Percentiles rank a stretch among this genome's conserved stretches.
phyloP scores from a whole-genome alignment of 2,329 filamentous ascomycete species.

The Stromatinia cepivora region DNA sequence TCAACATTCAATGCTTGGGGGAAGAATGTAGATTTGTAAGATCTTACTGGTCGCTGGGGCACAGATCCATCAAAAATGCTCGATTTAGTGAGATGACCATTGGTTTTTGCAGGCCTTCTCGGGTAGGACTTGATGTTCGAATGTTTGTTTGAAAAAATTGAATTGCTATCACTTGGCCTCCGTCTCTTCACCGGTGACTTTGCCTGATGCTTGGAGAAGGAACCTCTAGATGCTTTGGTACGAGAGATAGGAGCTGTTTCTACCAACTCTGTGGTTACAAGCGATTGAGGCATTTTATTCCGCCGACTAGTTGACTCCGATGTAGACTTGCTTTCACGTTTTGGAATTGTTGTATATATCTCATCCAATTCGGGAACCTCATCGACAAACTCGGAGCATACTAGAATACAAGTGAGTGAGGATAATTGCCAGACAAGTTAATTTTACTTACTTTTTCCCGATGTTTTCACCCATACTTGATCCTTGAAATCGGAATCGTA shows the following conservation, averaged over 20 bases:
- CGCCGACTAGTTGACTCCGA: background rate
- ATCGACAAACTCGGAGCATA: slow-evolving; percentile 33
- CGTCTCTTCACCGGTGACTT: slow-evolving; percentile 22
- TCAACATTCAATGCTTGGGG: background rate
- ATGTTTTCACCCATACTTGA: slow-evolving; percentile 40
- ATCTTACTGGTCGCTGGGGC: background rate
- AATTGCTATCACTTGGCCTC: slow-evolving; percentile 21
- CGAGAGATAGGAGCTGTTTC: background rate
- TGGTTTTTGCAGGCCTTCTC: slow-evolving; percentile 14
- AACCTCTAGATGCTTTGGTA: background rate
- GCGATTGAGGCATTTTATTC: background rate
- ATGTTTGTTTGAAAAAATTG: slow-evolving; percentile 9
- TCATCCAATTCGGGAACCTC: slow-evolving; percentile 31
- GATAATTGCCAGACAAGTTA: background rate
- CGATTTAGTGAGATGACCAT: background rate
- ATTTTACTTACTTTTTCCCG: slow-evolving; percentile 34
- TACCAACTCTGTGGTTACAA: background rate
- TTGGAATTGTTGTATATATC: slow-evolving; percentile 25
- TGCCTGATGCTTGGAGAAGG: background rate
- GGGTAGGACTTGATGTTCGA: slow-evolving; percentile 12
- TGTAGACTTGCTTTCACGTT: slow-evolving; percentile 10
- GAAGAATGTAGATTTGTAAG: background rate
- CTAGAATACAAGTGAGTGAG: slow-evolving; percentile 22
- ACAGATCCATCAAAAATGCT: background rate
- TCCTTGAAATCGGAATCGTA: slow-evolving; percentile 40